Evolutionary conservation across 805 yeast species (phyloP), one percentile per base, ranked within the genome.

Genomic region (Cyberlindnera galapagoensis): DNA sequence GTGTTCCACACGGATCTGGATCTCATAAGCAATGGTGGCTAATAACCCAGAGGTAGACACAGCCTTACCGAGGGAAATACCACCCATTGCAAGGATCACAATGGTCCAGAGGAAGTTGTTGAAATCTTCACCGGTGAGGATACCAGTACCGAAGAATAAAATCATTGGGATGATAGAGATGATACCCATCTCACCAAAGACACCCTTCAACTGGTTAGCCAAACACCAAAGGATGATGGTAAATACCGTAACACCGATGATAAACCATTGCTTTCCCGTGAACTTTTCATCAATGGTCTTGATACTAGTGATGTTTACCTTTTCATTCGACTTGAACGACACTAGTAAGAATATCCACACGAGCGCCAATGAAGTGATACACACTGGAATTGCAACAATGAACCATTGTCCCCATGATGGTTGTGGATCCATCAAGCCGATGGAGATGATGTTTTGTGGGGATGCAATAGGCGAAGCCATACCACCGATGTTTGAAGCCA

Each of bases 401-500:
- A 90, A 92, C 98, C 98, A 90, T 53, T 85, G 82, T 9, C 80
- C 78, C 98, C 98, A 90, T 7, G 80, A 75, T 1, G 80, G 78
- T 35, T 71, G 78, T 2, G 94, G 95, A 35, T 67, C 68, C 97
- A 90, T 90, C 45, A 80, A 65, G 35, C 85, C 88, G 31, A 90
- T 68, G 2, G 96, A 95, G 47, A 90, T 78, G 41, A 90, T 84
- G 56, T 90, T 90, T 54, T 90, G 98, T 2, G 98, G 98, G 3
- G 96, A 85, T 1, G 97, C 88, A 51, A 90, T 90, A 7, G 98
- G 98, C 4, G 95, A 85, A 0, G 95, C 81, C 94, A 88, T 90
- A 43, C 98, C 98, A 15, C 95, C 97, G 29, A 90, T 65, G 53
- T 90, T 86, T 7, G 95, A 81, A 2, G 97, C 94, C 35, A 90